Percentiles rank a stretch among this genome's conserved stretches.
Evolutionary conservation across 768 basidiomycete genomes (phyloP).

Genomic region (Punctularia strigosozonata): DNA sequence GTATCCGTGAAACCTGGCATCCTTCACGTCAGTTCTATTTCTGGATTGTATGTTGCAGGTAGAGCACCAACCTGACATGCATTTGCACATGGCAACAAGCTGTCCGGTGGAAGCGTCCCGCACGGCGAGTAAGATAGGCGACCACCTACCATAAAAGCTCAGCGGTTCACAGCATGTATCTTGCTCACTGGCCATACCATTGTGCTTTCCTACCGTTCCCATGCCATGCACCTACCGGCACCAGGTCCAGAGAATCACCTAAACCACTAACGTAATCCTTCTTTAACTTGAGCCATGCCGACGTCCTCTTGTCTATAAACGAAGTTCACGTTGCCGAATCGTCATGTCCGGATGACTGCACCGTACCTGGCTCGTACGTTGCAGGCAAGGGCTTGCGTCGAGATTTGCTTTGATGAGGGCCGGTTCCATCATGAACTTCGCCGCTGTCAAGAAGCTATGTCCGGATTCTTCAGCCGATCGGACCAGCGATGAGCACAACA

Average conservation of each 20-base stretch:
- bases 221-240: slow-evolving; percentile 78
- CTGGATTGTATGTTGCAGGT: slow-evolving; percentile 2
- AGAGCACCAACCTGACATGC: slow-evolving; percentile 59
- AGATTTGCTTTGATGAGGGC: slow-evolving; percentile 21
- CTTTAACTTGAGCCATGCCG: slow-evolving; percentile 86
- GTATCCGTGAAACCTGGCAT: slow-evolving; percentile 67
- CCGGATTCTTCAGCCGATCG: slow-evolving; percentile 7
- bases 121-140: slow-evolving; percentile 69
- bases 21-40: neutral
- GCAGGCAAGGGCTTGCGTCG: slow-evolving; percentile 64
- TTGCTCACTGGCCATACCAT: slow-evolving; percentile 97
- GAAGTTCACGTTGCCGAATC: neutral
- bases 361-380: slow-evolving; percentile 69
- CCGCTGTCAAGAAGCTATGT: slow-evolving; percentile 55
- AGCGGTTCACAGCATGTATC: too few relatives aligned
- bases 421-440: slow-evolving; percentile 21
- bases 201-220: slow-evolving; percentile 80
- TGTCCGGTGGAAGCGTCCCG: slow-evolving; percentile 53
- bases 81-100: slow-evolving; percentile 77
- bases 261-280: slow-evolving; percentile 80
- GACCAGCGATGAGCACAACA: slow-evolving; percentile 4
- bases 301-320: slow-evolving; percentile 59
- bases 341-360: neutral
- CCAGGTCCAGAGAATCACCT: slow-evolving; percentile 64
- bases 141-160: too few relatives aligned